Base-by-base conservation (phyloP, 78 protist species). In the Ministeria vibrans region DNA sequence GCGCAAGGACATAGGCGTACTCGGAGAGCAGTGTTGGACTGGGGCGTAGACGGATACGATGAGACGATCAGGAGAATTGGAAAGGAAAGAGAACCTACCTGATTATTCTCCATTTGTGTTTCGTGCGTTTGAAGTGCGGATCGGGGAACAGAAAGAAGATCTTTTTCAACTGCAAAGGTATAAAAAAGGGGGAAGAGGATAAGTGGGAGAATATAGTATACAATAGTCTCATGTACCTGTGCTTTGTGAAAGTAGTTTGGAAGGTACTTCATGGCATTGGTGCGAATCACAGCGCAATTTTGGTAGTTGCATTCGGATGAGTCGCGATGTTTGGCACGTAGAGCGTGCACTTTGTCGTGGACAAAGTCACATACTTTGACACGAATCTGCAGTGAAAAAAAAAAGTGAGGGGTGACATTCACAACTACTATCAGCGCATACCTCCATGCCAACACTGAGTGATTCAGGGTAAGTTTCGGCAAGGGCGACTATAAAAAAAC, bases 131-230 rank as follows among this genome's bases (percentile, higher is more conserved):
- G 61, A 92, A 96, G 77, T 96, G 99, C 30, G 99, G 99, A 64
- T 96, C 99, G 0, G 99, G 97, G 79, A 92, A 93, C 73, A 90
- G 83, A 87, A 96, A 89, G 85, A 95, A 93, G 42, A 96, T 81
- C 83, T 87, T 92, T 30, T 53, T 49, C 30, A 91, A 78, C 77
- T 79, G 75, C 87, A 75, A 84, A 93, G 78, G 82, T n/a, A n/a
- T n/a, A n/a, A n/a, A n/a, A n/a, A n/a, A n/a, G n/a, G n/a, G n/a
- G n/a, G n/a, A n/a, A n/a, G n/a, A n/a, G n/a, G n/a, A n/a, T n/a
- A n/a, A n/a, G n/a, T n/a, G n/a, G n/a, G n/a, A n/a, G n/a, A n/a
- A n/a, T n/a, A n/a, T n/a, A n/a, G n/a, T n/a, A n/a, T n/a, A n/a
- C n/a, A n/a, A n/a, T n/a, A 45, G 92, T 76, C 81, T 77, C 84